phyloP scores from a whole-genome alignment of 148 eudicot species.

The Vaccinium darrowii region DNA sequence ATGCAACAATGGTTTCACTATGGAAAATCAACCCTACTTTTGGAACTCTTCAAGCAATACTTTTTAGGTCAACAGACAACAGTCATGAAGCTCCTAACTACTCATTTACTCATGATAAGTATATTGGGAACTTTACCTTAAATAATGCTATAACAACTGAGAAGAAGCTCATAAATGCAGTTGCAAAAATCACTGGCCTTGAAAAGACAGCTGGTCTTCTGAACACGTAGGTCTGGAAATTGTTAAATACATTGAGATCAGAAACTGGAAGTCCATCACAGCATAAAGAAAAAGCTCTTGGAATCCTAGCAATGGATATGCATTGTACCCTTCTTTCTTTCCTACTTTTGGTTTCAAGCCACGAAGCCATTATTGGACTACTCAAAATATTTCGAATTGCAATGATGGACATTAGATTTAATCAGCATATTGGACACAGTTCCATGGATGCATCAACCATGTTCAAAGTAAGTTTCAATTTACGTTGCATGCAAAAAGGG shows the following conservation, averaged over 20 bases:
- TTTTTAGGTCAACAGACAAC: not conserved
- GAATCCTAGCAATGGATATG: not conserved
- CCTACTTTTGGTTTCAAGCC: too few relatives aligned
- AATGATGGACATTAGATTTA: not conserved
- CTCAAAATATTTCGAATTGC: not conserved
- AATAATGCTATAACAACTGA: slow-evolving; percentile 95
- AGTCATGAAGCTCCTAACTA: not conserved
- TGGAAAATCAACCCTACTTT: not conserved
- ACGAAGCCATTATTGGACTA: not conserved
- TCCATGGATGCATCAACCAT: not conserved
- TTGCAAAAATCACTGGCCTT: slow-evolving; percentile 85
- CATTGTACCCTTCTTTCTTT: not conserved
- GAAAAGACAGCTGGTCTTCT: slow-evolving; percentile 76
- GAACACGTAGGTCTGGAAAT: slow-evolving; percentile 70
- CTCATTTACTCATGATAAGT: not conserved
- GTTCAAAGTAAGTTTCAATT: not conserved
- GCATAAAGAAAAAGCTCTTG: not conserved
- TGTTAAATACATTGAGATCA: slow-evolving; percentile 7
- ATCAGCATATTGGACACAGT: not conserved
- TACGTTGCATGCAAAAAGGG: not conserved
- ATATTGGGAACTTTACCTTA: slow-evolving; percentile 55
- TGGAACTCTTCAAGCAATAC: not conserved
- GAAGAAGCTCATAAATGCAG: slow-evolving; percentile 99
- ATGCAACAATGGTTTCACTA: not conserved
- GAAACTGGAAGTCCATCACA: slow-evolving; percentile 7